Evolutionary conservation across 176 grass and related monocot species (phyloP), one percentile per base, ranked within the genome.

Genomic region (Ensete glaucum): DNA sequence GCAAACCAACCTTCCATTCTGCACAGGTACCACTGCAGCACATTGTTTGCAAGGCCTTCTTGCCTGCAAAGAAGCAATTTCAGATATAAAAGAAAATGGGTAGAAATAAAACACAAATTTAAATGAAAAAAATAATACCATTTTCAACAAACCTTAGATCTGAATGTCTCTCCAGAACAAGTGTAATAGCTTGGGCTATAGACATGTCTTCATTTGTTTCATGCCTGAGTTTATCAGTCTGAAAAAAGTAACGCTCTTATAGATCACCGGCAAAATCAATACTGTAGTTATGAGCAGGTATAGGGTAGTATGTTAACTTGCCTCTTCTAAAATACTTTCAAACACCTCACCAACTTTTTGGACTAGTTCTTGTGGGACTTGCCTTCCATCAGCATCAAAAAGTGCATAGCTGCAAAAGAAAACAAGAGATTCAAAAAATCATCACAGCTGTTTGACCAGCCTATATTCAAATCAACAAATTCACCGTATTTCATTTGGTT

Each of bases 1-100:
- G 95, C 95, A 89, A 93, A 99, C 95, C 95, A 99, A 73, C 95
- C 95, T 81, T 99, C 95, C 88, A 99, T 93, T 53, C 95, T 86
- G 59, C 95, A 99, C 70, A 99, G 62, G 80, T 99, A 99, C 95
- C 90, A 99, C 71, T 94, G 95, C 50, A 99, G 81, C 65, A 99
- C 90, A 75, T 98, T 86, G 80, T 91, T 71, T n/a, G 88, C 82
- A 84, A 98, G 80, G 64, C 95, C 95, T 84, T 98, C 88, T 85
- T 87, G 95, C 77, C 95, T 98, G 72, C 71, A 14, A 62, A 22
- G 75, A 17, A 78, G 23, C 10, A 83, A 62, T 77, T 70, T 69
- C 27, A 69, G 16, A 69, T 49, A 60, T 71, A 68, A 66, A 77
- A 72, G 52, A 67, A 67, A 43, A 43, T 43, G 34, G 34, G 9